Base-by-base conservation (phyloP, 495 filamentous ascomycete species). In the Daldinia vernicosa region DNA sequence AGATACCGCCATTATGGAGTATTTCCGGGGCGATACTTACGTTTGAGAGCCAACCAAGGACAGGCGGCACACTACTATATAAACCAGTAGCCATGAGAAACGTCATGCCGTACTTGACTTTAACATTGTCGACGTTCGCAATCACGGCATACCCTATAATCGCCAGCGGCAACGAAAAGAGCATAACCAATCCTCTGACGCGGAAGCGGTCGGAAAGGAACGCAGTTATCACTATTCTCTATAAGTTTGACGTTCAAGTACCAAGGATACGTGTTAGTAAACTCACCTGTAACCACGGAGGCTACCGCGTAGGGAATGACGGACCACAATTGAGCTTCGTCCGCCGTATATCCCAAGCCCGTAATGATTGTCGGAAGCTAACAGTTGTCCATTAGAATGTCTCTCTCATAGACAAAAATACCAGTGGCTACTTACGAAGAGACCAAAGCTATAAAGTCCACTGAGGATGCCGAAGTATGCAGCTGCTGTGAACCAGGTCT, bases 131-230 rank as follows among this genome's bases (percentile, higher is more conserved):
- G 8, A 82, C 83, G 61, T 80, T 76, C 1, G 85, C 76, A 11
- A 93, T 87, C n/a, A 93, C 86, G 30, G 88, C 89, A 68, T 92
- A 93, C 3, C 91, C 91, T 50, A 90, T 81, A 56, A 90, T 89
- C 27, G 81, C 78, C 32, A 83, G 60, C 35, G 80, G 86, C 75
- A 76, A 83, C 37, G 66, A 83, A 70, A 67, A 74, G 28, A 84
- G 75, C 76, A 85, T 80, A 37, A 83, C 72, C 4, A 80, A 45
- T 6, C 83, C 83, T 39, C 83, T 78, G 9, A 80, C 69, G 35
- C 81, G 82, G 64, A 81, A 75, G 22, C 76, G 80, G 70, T 86
- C 84, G 0, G 83, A 84, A 19, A 80, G n/a, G 67, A 80, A 83
- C 11, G 82, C 82, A 26, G 82, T 75, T 47, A 75, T 55, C 8